Evolutionary conservation across 129 eudicot genomes (phyloP), one percentile per base, ranked within the genome.

Genomic region (Oenanthe sinensis): DNA sequence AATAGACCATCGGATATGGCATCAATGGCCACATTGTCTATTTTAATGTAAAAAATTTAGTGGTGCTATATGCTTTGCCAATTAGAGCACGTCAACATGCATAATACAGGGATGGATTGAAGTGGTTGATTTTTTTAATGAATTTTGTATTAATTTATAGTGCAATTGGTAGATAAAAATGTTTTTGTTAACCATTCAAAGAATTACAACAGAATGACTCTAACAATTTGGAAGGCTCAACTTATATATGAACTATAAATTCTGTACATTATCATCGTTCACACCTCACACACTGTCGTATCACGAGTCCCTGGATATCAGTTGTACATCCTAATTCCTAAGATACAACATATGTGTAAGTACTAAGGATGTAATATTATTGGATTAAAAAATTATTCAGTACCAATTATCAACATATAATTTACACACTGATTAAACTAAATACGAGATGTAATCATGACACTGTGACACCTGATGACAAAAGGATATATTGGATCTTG

Each of bases 401-500:
- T 5, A 39, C 42, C 36, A 33, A 33, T 16, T 19, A 30, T 63
- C n/a, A 1, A 24, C 28, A 28, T 15, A 69, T n/a, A n/a, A n/a
- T 69, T 69, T 69, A 36, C 55, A 16, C 7, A 50, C 58, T 4
- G 16, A 50, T 16, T 50, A 8, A 49, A 15, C 16, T 49, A 20
- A 33, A 67, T 33, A 4, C 11, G 46, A 19, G 55, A 74, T 49
- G 33, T 71, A 75, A 67, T 81, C 80, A 75, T 76, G 80, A 16
- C 65, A 45, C 9, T 47, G 76, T 67, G 67, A 37, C 76, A 81
- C 49, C 45, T 73, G 85, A 77, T 77, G 81, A 82, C 85, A 77
- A 48, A 75, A 26, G 30, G 54, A 72, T 81, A 74, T 60, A 70
- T 78, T 48, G 85, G 74, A 82, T 78, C 85, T 46, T 82, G 76